Base-by-base conservation (phyloP, 106 monocot genomes). In the Acanthochlamys bracteata region DNA sequence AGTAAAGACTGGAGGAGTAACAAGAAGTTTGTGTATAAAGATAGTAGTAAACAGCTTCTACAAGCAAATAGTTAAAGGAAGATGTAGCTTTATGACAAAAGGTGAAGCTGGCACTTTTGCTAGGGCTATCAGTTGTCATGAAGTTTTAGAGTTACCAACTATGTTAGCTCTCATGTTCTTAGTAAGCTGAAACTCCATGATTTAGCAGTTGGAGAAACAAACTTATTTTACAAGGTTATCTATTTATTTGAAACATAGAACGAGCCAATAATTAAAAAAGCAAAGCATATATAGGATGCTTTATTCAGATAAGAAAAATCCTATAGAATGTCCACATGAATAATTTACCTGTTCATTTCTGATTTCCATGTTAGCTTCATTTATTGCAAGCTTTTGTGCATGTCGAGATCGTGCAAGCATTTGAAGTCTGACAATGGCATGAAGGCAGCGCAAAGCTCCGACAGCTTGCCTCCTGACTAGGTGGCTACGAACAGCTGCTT, bases 371-470 rank as follows among this genome's bases (percentile, higher is more conserved):
- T 20, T 17, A 63, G 46, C 47, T 45, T 22, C 26, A 10, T 60
- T 62, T 65, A 66, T 41, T 4, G 24, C 63, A 41, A 45, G 64
- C 27, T 46, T 77, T 7, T 43, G 67, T 56, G 66, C 55, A 57
- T 64, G 80, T 42, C 52, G 84, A 78, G 80, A 78, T 47, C 96
- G 78, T 15, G 91, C 79, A 56, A 91, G 72, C 53, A 64, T 69
- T 75, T 98, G 96, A 76, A 98, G 71, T 83, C 88, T 91, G 40
- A 88, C 57, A 69, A 98, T 83, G 41, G 91, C 90, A 45, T 76
- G 80, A 12, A 91, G 25, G 66, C 96, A 98, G 39, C 80, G 78
- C 59, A 98, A 78, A 33, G 85, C 88, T 39, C 84, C 96, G 65
- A 79, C 68, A 54, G 90, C 90, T 64, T 91, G 80, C 27, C 78